Base-by-base conservation (phyloP, 1,139 yeast genomes). In the Hemisphaericaspora lyxosophila region DNA sequence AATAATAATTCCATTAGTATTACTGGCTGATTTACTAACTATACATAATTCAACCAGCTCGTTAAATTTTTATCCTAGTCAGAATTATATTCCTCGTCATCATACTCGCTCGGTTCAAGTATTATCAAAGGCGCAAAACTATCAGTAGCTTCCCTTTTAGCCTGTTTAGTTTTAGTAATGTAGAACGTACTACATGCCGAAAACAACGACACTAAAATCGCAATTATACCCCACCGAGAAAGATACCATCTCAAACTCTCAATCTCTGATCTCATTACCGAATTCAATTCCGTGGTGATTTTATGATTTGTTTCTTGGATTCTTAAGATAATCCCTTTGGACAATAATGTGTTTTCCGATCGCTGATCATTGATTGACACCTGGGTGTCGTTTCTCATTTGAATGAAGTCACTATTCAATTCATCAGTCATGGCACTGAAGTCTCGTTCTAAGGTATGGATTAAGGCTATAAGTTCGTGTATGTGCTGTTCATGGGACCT, bases 191-290 rank as follows among this genome's bases (percentile, higher is more conserved):
- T 59, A 46, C 73, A 67, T 7, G 69, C 73, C 16, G 69, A 58
- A 38, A 70, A 69, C 3, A 71, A 65, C 16, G 67, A 59, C 2
- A 67, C 57, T 36, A 71, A 53, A 31, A 85, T 80, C 5, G 87
- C 82, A 25, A 82, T 65, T 24, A 85, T 65, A 22, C 97, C 97
- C 61, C 95, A 79, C 42, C 97, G 72, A 4, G 97, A 89, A 32
- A 92, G 80, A 57, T 88, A 90, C 98, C 98, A 92, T 52, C 97
- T 71, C 46, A 90, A 71, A 44, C 83, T 80, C 60, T 92, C 98
- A 44, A 89, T 85, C 43, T 88, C 95, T 0, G 92, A 82, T 55
- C 88, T 80, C 60, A 89, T 76, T 14, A 86, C 92, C 27, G 95
- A 82, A 43, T 82, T 80, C 48, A 92, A 74, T 49, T 85, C 88